A percentile compares a stretch with the other conserved stretches of the same genome.
phyloP scores from a whole-genome alignment of 371 early-diverging fungal species.

The Apophysomyces sp. region DNA sequence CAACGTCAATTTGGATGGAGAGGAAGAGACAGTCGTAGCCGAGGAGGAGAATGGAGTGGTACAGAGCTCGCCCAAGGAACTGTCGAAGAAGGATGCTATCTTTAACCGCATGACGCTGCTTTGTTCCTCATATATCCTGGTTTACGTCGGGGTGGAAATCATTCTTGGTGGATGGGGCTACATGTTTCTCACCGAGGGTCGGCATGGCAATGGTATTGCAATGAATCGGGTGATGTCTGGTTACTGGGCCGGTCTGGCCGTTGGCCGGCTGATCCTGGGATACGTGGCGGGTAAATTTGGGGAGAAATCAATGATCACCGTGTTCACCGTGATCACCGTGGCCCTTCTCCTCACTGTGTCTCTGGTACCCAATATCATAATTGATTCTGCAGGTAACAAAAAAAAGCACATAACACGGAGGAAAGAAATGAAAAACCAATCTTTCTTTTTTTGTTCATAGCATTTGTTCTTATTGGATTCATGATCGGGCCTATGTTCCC shows the following conservation, averaged over 20 bases:
- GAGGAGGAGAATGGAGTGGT: slow-evolving; percentile 1
- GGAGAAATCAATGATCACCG: slow-evolving; percentile 20
- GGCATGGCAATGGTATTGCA: slow-evolving; percentile 16
- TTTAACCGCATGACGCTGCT: slow-evolving; percentile 25
- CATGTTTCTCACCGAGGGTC: slow-evolving; percentile 22
- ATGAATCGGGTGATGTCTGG: slow-evolving; percentile 33
- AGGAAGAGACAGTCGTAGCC: background rate
- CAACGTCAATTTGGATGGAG: slow-evolving; percentile 13
- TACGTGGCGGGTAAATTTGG: slow-evolving; percentile 28
- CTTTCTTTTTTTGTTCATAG: background rate
- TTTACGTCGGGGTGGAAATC: slow-evolving; percentile 35
- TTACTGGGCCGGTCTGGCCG: slow-evolving; percentile 34
- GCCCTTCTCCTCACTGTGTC: slow-evolving; percentile 11
- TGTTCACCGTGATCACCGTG: slow-evolving; percentile 14
- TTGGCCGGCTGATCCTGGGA: slow-evolving; percentile 30
- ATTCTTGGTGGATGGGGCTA: slow-evolving; percentile 34
- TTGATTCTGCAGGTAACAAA: slow-evolving; percentile 22
- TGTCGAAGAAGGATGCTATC: slow-evolving; percentile 13
- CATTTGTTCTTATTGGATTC: slow-evolving; percentile 19
- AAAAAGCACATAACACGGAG: background rate
- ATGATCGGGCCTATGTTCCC: slow-evolving; percentile 35
- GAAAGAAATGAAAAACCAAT: background rate
- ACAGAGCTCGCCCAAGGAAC: background rate
- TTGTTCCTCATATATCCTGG: slow-evolving; percentile 22
- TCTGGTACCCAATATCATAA: slow-evolving; percentile 5